These are phyloP conservation scores for Bertia moriformis DNA, from an alignment of 2,329 filamentous ascomycete genomes.

Conservation along the genomic window DNA sequence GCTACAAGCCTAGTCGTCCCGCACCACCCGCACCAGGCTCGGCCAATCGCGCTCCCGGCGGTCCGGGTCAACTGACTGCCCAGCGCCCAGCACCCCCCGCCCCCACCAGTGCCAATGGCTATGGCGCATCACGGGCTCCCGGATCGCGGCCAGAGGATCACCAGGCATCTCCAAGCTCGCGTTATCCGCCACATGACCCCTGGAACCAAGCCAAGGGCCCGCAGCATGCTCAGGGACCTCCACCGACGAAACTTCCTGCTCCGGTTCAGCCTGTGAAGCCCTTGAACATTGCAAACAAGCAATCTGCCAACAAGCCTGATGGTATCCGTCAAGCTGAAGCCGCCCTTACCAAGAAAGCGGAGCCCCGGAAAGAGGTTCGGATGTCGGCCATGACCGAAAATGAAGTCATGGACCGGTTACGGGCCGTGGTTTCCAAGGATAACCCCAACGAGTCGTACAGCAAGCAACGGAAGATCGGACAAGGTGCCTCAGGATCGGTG, in stretches of 20 bases:
- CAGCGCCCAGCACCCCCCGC: conserved; percentile 29
- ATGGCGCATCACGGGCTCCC: background rate
- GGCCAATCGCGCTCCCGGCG: conserved; percentile 62
- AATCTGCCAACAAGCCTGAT: conserved; percentile 41
- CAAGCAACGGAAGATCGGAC: conserved; percentile 99
- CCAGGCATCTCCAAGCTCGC: background rate
- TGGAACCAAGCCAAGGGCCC: background rate
- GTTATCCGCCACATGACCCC: background rate
- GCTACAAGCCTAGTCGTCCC: conserved; percentile 10
- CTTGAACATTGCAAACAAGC: conserved; percentile 42
- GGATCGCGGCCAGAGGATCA: background rate
- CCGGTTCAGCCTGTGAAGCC: background rate
- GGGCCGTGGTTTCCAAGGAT: conserved; percentile 88
- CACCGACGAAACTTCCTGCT: background rate
- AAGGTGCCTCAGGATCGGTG: conserved; percentile 92
- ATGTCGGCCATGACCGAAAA: conserved; percentile 98
- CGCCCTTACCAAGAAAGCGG: conserved; percentile 62
- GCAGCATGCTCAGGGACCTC: background rate
- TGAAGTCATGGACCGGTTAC: conserved; percentile 91
- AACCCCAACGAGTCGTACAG: conserved; percentile 90
- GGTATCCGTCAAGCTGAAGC: conserved; percentile 84
- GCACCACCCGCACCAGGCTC: conserved; percentile 16
- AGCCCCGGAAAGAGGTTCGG: conserved; percentile 77
- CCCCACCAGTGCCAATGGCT: background rate
- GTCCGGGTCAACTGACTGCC: conserved; percentile 70